Conservation (phyloP, 441 rosid species). For the Eugenia klotzschiana region DNA sequence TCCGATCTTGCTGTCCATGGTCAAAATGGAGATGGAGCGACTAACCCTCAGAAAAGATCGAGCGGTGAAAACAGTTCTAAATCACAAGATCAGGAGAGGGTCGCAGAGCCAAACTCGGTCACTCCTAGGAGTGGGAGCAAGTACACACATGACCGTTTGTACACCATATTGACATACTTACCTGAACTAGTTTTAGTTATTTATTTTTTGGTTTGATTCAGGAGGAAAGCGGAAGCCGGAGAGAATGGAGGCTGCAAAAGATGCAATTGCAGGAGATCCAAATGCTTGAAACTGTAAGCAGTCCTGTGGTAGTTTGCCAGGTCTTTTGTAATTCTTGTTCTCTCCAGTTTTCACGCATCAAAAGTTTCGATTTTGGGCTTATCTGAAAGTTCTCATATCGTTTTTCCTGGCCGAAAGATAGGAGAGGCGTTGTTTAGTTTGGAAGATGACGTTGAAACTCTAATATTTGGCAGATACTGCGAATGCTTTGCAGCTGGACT, state of each 20-base stretch:
- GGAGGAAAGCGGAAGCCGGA: conserved; percentile 15
- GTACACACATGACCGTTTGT: not conserved
- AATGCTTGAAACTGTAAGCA: conserved; percentile 45
- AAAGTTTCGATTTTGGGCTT: not conserved
- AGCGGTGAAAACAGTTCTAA: not conserved
- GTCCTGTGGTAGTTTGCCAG: not conserved
- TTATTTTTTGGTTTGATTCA: not conserved
- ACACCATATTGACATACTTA: not conserved
- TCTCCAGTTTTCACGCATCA: not conserved
- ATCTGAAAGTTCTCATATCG: not conserved
- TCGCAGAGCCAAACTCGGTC: conserved; percentile 5
- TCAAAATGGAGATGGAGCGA: not conserved
- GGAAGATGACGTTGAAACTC: not conserved
- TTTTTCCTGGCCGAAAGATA: not conserved
- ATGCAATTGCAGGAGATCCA: conserved; percentile 33
- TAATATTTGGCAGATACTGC: conserved; percentile 28
- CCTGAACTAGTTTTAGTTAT: not conserved
- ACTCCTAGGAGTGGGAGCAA: conserved; percentile 16
- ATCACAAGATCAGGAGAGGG: conserved; percentile 1
- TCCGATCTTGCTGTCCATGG: not conserved
- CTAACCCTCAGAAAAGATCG: not conserved
- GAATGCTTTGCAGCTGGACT: conserved; percentile 43
- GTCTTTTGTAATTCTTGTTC: not conserved
- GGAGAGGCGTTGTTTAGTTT: not conserved
- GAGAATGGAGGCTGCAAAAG: conserved; percentile 16